Evolutionary conservation across 2,329 filamentous ascomycete species (phyloP), one percentile per base, ranked within the genome.

Genomic region (Metarhizium anisopliae): DNA sequence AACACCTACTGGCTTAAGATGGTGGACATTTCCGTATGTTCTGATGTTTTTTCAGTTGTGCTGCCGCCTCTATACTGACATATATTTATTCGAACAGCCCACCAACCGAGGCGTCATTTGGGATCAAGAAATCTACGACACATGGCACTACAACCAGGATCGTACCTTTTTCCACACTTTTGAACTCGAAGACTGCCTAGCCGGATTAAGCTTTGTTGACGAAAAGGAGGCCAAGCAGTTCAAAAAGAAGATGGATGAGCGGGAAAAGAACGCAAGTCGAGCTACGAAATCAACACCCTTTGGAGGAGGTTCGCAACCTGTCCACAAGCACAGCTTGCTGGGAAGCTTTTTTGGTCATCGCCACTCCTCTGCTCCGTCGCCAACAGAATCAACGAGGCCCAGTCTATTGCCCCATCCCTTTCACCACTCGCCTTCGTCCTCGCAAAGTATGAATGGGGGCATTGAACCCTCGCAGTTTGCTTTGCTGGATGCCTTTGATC

Each of bases 201-300:
- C 91, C 6, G 94, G 86, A 0, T 75, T 99, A 58, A 96, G 90
- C 29, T 99, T 99, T 66, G 85, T 87, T 59, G 94, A 97, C 70
- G 94, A 97, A 76, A 97, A 96, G 73, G 94, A 99, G 75, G 94
- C 94, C 38, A 95, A 90, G 74, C 89, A 90, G 57, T 97, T 99
- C 75, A 86, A 92, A 72, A 96, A 96, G 80, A 97, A 96, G 78
- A 89, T 99, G 82, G 87, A 94, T 64, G 92, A 96, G 68, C 82
- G 92, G 61, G 92, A 97, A 74, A 96, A 95, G 81, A 92, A 93
- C 73, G 93, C 91, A 45, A 93, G 87, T 74, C 95, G 95, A 75
- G 85, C 86, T 59, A 96, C 92, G 3, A 85, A 78, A 69, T 80
- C 84, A 59, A 93, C 88, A 38, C 86, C 89, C 0, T 96, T 95